Evolutionary conservation across 2,329 filamentous ascomycete species (phyloP), one percentile per base, ranked within the genome.

Genomic region (Diaporthe helianthi): DNA sequence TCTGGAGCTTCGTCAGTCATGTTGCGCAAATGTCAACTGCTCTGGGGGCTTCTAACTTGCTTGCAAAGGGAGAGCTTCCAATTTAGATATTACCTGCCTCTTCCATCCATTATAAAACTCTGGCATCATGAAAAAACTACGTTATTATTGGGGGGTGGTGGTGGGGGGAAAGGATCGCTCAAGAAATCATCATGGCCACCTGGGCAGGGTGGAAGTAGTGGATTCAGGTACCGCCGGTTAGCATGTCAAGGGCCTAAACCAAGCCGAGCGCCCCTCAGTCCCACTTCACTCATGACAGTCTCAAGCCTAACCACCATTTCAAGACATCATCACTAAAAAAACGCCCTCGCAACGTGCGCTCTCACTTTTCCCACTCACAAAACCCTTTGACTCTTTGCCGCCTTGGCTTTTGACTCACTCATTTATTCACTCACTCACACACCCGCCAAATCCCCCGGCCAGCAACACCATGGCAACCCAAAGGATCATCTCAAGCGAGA

Each of bases 401-500:
- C 19, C 1, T n/a, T 13, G 15, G 4, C n/a, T n/a, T 3, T 54
- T 31, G 6, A 22, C 8, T 31, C 54, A 38, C 36, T 29, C 54
- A n/a, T n/a, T n/a, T n/a, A n/a, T n/a, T n/a, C n/a, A n/a, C n/a
- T n/a, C n/a, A 55, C 53, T 22, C 15, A 53, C 38, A n/a, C 33
- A 47, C 10, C 44, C 44, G n/a, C 24, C 26, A 60, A 13, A 26
- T 12, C 15, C 36, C 41, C 31, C 29, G 17, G 6, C 44, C 41
- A 4, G 10, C 22, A 52, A 63, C 69, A 8, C 15, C 73, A 94
- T 94, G 92, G 84, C 92, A 15, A 91, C 90, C 52, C 85, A 89
- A 80, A 86, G 92, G 76, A 90, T 89, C 75, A 83, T 90, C 72
- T 85, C 85, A 46, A 80, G 84, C 8, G 90, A 93, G 80, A 92